Evolutionary conservation across 2,329 filamentous ascomycete genomes (phyloP), one percentile per base, ranked within the genome.

Genomic region (Phialophora chinensis): DNA sequence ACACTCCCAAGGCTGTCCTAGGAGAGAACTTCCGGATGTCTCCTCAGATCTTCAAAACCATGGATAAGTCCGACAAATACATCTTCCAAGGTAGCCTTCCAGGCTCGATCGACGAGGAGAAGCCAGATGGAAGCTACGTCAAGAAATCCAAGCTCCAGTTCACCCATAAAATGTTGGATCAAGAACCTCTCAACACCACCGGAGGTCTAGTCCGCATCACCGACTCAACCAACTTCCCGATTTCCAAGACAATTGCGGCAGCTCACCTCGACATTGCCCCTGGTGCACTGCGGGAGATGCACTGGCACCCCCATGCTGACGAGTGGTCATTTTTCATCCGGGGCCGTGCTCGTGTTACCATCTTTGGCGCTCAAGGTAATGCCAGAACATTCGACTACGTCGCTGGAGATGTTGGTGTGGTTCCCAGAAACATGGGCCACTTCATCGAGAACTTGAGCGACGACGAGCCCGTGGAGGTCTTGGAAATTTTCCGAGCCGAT

Each of bases 251-350:
- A 0, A 85, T 93, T 23, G 89, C 90, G 0, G 90, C 90, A 0
- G 91, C 90, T 0, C 85, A 92, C 73, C 85, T 91, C 20, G 85
- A 85, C 44, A 90, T 93, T 67, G 81, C 90, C 69, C 90, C 90
- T 0, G 89, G 89, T 14, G 89, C 88, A 0, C 81, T 93, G 75
- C 85, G 90, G 10, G 90, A 92, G 79, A 92, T 93, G 84, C 91
- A 93, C 80, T 93, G 91, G 91, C 91, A 93, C 74, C 90, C 90
- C 0, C 88, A 87, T 53, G 90, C 90, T 12, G 91, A 93, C 73
- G 90, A 93, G 76, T 93, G 90, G 90, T 90, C 87, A 6, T 93
- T 91, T 78, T 92, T 93, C 81, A 86, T 93, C 75, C 79, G 80
- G 29, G 91, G 91, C 0, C 86, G 87, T 49, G 91, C 89, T 0